phyloP scores from a whole-genome alignment of 2,329 filamentous ascomycete species.

The Colletotrichum godetiae region DNA sequence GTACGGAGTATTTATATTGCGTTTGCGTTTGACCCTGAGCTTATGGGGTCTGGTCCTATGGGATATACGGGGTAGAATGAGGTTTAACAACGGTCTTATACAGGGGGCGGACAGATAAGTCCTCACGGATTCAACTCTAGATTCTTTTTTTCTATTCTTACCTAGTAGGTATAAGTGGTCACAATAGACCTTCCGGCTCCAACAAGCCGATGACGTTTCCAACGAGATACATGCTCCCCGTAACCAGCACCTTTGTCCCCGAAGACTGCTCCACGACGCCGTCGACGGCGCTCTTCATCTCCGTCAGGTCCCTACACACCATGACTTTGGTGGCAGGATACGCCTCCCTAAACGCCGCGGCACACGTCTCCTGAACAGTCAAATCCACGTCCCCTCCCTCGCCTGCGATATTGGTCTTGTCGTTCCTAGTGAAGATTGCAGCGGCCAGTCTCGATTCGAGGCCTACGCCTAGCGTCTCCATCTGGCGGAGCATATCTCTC shows the following conservation, averaged over 20 bases:
- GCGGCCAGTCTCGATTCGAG: constrained; percentile 68
- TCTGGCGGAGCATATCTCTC: constrained; percentile 54
- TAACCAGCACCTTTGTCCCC: constrained; percentile 60
- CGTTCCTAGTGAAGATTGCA: constrained; percentile 69
- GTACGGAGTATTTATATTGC: no score
- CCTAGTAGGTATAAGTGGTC: not conserved
- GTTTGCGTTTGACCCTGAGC: no score
- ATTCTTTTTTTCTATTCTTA: not conserved
- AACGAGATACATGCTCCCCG: constrained; percentile 73
- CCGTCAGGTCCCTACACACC: constrained; percentile 41
- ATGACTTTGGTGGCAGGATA: constrained; percentile 56
- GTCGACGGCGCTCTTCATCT: constrained; percentile 63
- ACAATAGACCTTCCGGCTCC: constrained; percentile 43
- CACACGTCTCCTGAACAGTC: constrained; percentile 62
- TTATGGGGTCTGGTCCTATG: not conserved
- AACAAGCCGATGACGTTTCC: constrained; percentile 64
- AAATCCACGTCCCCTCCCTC: constrained; percentile 58
- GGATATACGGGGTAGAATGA: not conserved
- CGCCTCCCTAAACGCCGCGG: constrained; percentile 59
- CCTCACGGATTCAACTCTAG: constrained; percentile 28
- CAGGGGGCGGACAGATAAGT: not conserved
- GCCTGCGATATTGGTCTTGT: not conserved
- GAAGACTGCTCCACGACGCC: constrained; percentile 56
- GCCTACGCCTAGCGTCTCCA: constrained; percentile 18
- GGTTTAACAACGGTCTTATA: not conserved